Conservation (phyloP, 2,329 filamentous ascomycete genomes). For the Periconia sp. region DNA sequence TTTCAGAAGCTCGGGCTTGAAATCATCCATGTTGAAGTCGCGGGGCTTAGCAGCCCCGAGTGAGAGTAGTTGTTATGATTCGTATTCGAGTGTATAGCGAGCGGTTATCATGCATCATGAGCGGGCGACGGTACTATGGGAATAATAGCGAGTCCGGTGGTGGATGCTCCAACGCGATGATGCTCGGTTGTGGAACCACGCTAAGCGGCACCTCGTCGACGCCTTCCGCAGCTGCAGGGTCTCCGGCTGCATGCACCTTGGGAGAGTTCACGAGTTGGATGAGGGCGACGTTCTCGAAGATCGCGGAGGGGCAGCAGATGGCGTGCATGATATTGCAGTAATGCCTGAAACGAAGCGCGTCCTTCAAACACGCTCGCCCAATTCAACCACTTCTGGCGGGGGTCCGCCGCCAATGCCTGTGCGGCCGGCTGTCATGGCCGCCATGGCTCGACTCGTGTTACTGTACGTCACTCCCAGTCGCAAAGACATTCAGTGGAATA, state of each 20-base stretch:
- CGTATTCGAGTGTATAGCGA: conserved; percentile 18
- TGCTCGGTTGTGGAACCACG: conserved; percentile 26
- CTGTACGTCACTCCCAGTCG: no score
- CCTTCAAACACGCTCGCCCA: conserved; percentile 22
- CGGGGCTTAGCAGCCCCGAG: conserved; percentile 25
- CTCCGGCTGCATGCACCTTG: not conserved
- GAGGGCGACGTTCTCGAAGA: no score
- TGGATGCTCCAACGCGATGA: conserved; percentile 29
- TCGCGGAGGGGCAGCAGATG: conserved; percentile 8
- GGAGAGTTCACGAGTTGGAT: no score
- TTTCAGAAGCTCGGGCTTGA: conserved; percentile 47
- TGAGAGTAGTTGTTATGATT: conserved; percentile 15
- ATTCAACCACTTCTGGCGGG: conserved; percentile 22
- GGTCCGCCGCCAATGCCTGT: no score
- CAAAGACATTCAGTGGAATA: no score
- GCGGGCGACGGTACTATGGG: conserved; percentile 19
- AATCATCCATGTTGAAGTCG: conserved; percentile 41
- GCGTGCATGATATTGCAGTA: conserved; percentile 25
- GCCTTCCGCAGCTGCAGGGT: conserved; percentile 5
- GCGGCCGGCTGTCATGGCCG: no score
- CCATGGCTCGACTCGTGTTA: not conserved
- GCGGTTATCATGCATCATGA: conserved; percentile 38
- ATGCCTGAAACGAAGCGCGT: conserved; percentile 30
- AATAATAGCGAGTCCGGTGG: conserved; percentile 12
- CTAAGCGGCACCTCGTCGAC: conserved; percentile 18